Conservation (phyloP, 148 eudicot species). For the Chenopodium suecicum region DNA sequence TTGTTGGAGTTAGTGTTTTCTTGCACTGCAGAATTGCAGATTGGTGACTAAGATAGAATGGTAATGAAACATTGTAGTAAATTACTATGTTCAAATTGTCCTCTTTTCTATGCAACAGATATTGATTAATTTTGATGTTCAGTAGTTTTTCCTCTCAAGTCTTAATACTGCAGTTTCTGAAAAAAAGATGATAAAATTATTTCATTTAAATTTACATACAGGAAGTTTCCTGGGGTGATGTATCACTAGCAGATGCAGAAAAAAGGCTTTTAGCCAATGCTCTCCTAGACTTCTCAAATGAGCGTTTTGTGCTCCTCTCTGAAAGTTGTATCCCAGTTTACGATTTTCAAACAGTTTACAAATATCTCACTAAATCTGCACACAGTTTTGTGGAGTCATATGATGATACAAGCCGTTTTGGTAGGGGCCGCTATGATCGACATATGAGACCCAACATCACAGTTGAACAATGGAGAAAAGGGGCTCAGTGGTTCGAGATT, state of each 20-base stretch:
- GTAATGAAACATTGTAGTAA: background rate
- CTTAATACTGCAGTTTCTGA: background rate
- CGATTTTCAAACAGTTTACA: slow-evolving; percentile 62
- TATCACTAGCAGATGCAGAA: slow-evolving; percentile 69
- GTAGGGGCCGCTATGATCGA: slow-evolving; percentile 74
- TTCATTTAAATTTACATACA: slow-evolving; percentile 37
- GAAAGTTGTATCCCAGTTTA: slow-evolving; percentile 80
- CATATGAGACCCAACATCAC: slow-evolving; percentile 53
- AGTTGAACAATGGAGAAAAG: slow-evolving; percentile 70
- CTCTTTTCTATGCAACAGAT: background rate
- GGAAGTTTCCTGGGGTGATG: slow-evolving; percentile 69
- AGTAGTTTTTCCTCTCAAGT: background rate
- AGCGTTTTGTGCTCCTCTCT: slow-evolving; percentile 69
- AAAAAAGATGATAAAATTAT: background rate
- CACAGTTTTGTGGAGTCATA: slow-evolving; percentile 63
- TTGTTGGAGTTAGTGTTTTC: background rate
- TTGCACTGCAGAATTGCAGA: background rate
- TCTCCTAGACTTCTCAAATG: slow-evolving; percentile 72
- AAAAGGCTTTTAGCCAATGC: slow-evolving; percentile 77
- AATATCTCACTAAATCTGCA: slow-evolving; percentile 49
- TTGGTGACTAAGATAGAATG: background rate
- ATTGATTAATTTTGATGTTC: background rate
- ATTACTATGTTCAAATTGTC: background rate
- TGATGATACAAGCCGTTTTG: slow-evolving; percentile 63
- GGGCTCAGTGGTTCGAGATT: slow-evolving; percentile 78